phyloP scores from a whole-genome alignment of 352 stramenopile species.

The Phytophthora aleatoria region DNA sequence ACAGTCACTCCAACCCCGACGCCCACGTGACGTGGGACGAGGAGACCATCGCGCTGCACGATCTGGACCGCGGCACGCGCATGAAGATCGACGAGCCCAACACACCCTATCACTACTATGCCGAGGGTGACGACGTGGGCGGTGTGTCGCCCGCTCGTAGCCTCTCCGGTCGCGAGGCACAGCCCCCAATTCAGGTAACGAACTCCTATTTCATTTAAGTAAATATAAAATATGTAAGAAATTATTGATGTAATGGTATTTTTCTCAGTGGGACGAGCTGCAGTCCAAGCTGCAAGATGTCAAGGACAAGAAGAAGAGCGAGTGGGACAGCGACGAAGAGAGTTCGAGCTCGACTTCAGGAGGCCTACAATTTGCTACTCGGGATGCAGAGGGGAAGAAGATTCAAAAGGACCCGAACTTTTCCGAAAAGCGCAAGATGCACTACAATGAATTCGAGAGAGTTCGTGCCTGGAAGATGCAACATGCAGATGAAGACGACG shows the following conservation, averaged over 20 bases:
- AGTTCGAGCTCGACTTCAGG: slow-evolving; percentile 14
- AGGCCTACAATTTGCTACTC: slow-evolving; percentile 38
- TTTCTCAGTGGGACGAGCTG: slow-evolving; percentile 67
- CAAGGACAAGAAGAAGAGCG: slow-evolving; percentile 55
- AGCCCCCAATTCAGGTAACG: slow-evolving; percentile 51
- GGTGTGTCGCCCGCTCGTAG: slow-evolving; percentile 54
- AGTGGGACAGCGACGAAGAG: slow-evolving; percentile 65
- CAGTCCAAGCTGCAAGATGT: slow-evolving; percentile 66
- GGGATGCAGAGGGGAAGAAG: slow-evolving; percentile 68
- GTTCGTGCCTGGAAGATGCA: slow-evolving; percentile 72
- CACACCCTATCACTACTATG: slow-evolving; percentile 90
- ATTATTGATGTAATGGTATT: background rate
- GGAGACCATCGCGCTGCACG: slow-evolving; percentile 90
- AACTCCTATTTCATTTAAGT: background rate
- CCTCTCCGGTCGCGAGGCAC: slow-evolving; percentile 50
- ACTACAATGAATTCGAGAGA: slow-evolving; percentile 87
- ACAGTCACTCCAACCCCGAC: slow-evolving; percentile 19
- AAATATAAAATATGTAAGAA: background rate
- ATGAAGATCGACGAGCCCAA: slow-evolving; percentile 95
- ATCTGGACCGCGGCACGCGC: slow-evolving; percentile 90
- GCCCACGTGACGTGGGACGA: slow-evolving; percentile 91
- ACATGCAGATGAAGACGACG: slow-evolving; percentile 49
- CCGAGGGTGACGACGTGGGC: slow-evolving; percentile 33
- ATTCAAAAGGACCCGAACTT: slow-evolving; percentile 72
- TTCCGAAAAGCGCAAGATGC: slow-evolving; percentile 71